Evolutionary conservation across 768 basidiomycete species (phyloP), one percentile per base, ranked within the genome.

Genomic region (Cystofilobasidium capitatum): DNA sequence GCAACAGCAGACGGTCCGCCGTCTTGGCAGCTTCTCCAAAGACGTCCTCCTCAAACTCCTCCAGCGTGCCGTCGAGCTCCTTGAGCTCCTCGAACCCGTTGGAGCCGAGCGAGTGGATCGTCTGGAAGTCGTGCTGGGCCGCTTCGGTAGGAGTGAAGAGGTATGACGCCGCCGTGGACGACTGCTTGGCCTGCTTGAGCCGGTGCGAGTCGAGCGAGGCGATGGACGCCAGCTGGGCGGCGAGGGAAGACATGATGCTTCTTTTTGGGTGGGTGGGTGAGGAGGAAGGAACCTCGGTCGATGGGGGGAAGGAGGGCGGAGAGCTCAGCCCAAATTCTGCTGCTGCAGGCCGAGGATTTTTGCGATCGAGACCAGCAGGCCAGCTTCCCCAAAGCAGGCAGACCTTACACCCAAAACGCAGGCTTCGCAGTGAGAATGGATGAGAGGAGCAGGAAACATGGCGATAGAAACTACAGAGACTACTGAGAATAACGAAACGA

Each of bases 71-170:
- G 58, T 87, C 82, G 39, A 94, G 76, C 2, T 83, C 76, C 26
- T 82, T 76, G 20, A 96, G 82, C 58, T 89, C 87, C 1, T 85
- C 76, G 71, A 91, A 85, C 9, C 87, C 89, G 73, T 89, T 91
- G 59, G 83, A 78, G 3, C 83, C 90, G 12, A 97, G 81, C 0
- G 89, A 86, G 73, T 88, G 83, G 62, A 98, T 83, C 8, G 90
- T 82, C 75, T 94, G 87, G 66, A 96, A 80, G 77, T 98, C 92
- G 75, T 96, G 88, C 66, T 84, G 80, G 72, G 88, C 85, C 12
- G 91, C 91, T 58, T 89, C 87, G 67, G 82, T 82, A 45, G 86
- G 84, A 17, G 87, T 84, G 77, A 94, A 96, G 40, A 99, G 83
- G 79, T 97, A 97, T 0, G 91, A 93, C 0, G 83, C 20, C 36